Conservation (phyloP, 179 eudicot genomes). For the Patellifolia procumbens region DNA sequence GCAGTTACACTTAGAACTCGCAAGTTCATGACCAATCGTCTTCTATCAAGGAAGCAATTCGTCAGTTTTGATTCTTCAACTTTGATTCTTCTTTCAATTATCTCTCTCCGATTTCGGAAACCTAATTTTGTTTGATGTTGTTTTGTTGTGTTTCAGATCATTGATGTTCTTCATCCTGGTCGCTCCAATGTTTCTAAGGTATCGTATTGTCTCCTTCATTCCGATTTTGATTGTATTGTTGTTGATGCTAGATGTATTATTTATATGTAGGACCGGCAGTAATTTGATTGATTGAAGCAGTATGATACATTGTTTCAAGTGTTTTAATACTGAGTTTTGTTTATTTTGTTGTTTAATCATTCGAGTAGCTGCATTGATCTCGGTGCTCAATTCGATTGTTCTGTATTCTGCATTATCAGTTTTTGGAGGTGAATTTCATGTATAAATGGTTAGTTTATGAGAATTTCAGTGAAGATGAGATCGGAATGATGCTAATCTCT, state of each 20-base stretch:
- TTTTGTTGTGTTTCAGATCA: constrained; percentile 36
- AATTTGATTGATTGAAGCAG: background rate
- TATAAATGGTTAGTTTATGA: too few relatives aligned
- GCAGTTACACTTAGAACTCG: constrained; percentile 78
- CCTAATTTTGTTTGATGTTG: background rate
- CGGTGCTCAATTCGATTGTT: too few relatives aligned
- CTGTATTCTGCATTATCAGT: too few relatives aligned
- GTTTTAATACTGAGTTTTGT: background rate
- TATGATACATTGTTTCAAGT: too few relatives aligned
- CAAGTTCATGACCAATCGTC: constrained; percentile 92
- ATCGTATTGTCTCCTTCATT: background rate
- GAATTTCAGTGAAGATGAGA: too few relatives aligned
- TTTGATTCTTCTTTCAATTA: background rate
- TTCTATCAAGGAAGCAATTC: constrained; percentile 83
- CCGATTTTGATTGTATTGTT: background rate
- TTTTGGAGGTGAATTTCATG: too few relatives aligned
- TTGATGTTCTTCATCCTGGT: constrained; percentile 89
- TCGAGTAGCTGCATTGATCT: too few relatives aligned
- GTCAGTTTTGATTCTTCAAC: constrained; percentile 14
- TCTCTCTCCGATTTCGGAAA: too few relatives aligned
- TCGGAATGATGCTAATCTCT: too few relatives aligned
- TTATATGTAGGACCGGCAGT: background rate
- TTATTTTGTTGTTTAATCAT: background rate
- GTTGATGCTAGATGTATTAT: background rate
- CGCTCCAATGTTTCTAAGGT: constrained; percentile 83